Conservation (phyloP, 192 early-diverging fungal species). For the Umbelopsis sp. region DNA sequence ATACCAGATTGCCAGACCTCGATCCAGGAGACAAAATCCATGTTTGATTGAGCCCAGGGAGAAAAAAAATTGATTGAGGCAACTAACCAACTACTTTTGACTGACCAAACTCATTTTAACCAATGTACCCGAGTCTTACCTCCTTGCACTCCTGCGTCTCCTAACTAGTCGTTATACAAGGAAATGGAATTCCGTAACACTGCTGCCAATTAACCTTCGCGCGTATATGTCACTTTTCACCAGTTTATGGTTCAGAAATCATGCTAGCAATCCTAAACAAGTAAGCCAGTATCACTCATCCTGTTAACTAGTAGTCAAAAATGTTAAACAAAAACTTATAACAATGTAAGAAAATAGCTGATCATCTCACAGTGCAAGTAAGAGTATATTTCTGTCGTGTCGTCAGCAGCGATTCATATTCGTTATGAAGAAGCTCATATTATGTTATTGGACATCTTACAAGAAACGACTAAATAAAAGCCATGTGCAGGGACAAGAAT, state of each 20-base stretch:
- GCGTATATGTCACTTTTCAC: too few species aligned
- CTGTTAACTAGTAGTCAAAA: too few species aligned
- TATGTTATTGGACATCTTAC: background rate
- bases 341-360: too few species aligned
- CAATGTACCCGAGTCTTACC: constrained; percentile 12
- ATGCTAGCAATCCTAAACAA: too few species aligned
- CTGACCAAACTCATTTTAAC: background rate
- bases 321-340: too few species aligned
- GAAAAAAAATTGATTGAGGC: background rate
- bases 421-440: background rate
- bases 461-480: background rate
- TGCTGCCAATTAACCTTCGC: background rate
- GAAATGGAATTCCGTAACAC: background rate
- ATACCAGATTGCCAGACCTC: background rate
- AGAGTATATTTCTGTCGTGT: too few species aligned
- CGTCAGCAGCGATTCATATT: too few species aligned
- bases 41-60: background rate
- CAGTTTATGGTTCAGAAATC: too few species aligned
- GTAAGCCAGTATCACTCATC: too few species aligned
- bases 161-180: background rate
- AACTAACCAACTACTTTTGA: background rate
- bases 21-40: constrained; percentile 9
- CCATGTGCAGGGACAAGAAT: background rate
- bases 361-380: too few species aligned
- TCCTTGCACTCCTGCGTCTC: constrained; percentile 11